Base-by-base conservation (phyloP, 345 rosid species). In the Dovyalis caffra region DNA sequence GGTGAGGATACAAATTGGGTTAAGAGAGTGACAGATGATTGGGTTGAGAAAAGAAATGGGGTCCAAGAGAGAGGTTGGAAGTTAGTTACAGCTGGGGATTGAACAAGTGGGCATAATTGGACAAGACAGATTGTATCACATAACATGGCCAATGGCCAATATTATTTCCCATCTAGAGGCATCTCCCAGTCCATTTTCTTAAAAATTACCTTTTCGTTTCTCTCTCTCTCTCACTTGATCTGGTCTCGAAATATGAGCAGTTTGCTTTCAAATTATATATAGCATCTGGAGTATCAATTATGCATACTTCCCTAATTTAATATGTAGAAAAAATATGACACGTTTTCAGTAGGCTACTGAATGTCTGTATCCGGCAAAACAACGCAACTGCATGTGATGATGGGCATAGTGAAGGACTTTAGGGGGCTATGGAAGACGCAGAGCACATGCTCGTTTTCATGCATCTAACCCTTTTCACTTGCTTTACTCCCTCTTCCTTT, bases 41-140 rank as follows among this genome's bases (percentile, higher is more conserved):
- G 47, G 83, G 70, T 23, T 57, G 70, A 34, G 58, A 72, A 79
- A 69, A 62, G 14, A 66, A 71, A 84, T 73, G 74, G 84, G 84
- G 75, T 60, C 83, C 49, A 63, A 29, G 40, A 71, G 81, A 73
- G 67, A 74, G 73, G 65, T 32, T 66, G 82, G 78, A 73, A 68
- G 80, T 63, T 68, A 74, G 80, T 49, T 81, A 77, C 86, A 85
- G 83, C 88, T 80, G 81, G 86, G 82, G n/a, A 11, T 33, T 66
- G 79, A 69, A 70, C 85, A 85, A 81, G 85, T 83, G 84, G 87
- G 72, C 88, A 86, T 71, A 81, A 79, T 29, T 85, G 85, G 92
- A 80, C 85, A 81, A 77, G 80, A 77, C 86, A 84, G 84, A 86
- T 81, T 74, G 85, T 75, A 81, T 86, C 80, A 84, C 68, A 79